Evolutionary conservation across 345 rosid genomes (phyloP).

Genomic region (Kandelia obovata): DNA sequence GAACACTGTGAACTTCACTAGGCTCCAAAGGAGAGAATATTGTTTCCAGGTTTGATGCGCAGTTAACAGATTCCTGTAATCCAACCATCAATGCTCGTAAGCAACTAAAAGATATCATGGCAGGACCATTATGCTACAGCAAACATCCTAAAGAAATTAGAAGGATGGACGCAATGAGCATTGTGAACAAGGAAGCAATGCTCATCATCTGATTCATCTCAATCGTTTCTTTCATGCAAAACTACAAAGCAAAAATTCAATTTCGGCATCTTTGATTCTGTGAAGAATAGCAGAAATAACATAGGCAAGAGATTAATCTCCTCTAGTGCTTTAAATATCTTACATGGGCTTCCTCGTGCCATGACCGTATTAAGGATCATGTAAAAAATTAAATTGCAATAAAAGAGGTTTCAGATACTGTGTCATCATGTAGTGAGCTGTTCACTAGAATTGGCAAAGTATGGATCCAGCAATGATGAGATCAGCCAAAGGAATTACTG

Average conservation of each 20-base stretch:
- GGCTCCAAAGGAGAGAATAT: constrained; percentile 80
- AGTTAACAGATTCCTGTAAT: constrained; percentile 42
- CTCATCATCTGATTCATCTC: too few relatives aligned
- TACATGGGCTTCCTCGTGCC: background rate
- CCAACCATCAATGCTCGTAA: background rate
- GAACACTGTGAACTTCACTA: constrained; percentile 33
- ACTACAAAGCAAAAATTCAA: constrained; percentile 4
- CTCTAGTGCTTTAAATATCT: background rate
- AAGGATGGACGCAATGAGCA: background rate
- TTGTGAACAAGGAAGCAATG: background rate
- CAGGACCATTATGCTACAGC: background rate
- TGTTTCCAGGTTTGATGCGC: constrained; percentile 54
- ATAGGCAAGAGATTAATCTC: too few relatives aligned
- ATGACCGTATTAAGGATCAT: background rate
- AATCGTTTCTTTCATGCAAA: background rate
- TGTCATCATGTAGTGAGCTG: too few relatives aligned
- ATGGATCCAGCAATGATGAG: background rate
- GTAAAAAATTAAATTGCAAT: background rate
- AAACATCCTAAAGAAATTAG: background rate
- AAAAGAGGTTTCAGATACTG: background rate
- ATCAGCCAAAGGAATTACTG: background rate
- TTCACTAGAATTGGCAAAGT: background rate
- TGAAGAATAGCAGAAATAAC: background rate
- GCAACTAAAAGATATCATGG: background rate
- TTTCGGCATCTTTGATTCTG: background rate